Conservation (phyloP, 148 eudicot species). For the Fagopyrum esculentum region DNA sequence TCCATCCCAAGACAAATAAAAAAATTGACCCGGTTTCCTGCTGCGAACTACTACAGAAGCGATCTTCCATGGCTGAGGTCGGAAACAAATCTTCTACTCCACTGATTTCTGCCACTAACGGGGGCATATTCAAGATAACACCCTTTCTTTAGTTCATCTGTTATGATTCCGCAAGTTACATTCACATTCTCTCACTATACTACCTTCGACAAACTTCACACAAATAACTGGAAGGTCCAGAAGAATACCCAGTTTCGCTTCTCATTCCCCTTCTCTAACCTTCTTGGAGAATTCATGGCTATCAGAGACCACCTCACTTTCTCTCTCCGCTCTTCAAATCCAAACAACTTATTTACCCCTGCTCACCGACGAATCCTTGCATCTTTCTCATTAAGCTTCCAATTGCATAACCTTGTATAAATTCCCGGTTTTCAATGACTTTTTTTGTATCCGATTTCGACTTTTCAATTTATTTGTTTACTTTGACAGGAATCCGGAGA, state of each 20-base stretch:
- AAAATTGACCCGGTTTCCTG: no score
- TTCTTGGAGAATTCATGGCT: conserved; percentile 36
- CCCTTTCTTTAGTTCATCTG: background rate
- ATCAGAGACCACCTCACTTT: conserved; percentile 22
- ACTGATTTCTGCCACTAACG: no score
- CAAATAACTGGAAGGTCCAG: conserved; percentile 9
- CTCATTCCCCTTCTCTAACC: conserved; percentile 10
- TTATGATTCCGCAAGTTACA: background rate
- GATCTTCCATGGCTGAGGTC: no score
- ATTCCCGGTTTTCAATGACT: background rate
- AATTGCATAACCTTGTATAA: conserved; percentile 29
- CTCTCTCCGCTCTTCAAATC: conserved; percentile 18
- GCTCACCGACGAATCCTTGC: conserved; percentile 30
- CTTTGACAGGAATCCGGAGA: conserved; percentile 43
- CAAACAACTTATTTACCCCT: conserved; percentile 15
- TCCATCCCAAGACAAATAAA: no score
- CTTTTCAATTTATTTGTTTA: background rate
- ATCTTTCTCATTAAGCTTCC: conserved; percentile 42
- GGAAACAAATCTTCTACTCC: no score
- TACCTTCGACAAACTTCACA: conserved; percentile 12
- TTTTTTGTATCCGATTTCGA: background rate
- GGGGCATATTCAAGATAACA: no score
- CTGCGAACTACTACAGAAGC: no score
- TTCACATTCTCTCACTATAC: conserved; percentile 30
- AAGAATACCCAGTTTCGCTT: background rate